Evolutionary conservation across 2,329 filamentous ascomycete species (phyloP), one percentile per base, ranked within the genome.

Genomic region (Penicillium crustosum): DNA sequence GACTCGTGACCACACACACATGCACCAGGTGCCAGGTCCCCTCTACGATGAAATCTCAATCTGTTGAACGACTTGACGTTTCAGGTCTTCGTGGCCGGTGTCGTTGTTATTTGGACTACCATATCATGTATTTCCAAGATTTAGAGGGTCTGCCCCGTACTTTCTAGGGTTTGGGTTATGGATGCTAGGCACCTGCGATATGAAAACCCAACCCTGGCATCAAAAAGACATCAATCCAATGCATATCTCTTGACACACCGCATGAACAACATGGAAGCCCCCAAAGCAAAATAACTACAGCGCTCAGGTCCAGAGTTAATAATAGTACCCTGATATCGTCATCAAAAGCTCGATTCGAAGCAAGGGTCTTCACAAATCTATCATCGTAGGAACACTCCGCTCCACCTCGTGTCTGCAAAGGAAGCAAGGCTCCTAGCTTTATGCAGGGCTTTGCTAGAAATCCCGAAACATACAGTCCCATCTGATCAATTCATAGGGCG

Each of bases 341-440:
- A 49, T 55, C 47, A 21, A 50, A 43, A 38, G 8, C 29, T 57
- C 48, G 15, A 42, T 17, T 43, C 41, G 56, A 65, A 49, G 65
- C 63, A 67, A 67, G 65, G 63, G 39, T 29, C 13, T 53, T 59
- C 58, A 60, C 35, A 15, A 36, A 27, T 23, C 7, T 17, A 42
- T 51, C 42, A 39, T 50, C 23, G 25, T 19, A 42, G 27, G 29
- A 44, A 52, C 27, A 35, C 7, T 27, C 17, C 39, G 5, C 10
- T 36, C 47, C 21, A 41, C 52, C 62, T 65, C 60, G 61, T 67
- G 63, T 57, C 51, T 42, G 53, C 44, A 42, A 38, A 47, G 23
- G 25, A 41, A 53, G 65, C 60, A 67, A 67, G 58, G 59, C 56
- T 29, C 52, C 41, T 54, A 43, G 33, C 53, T 57, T 53, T 35